Conservation (phyloP, 2,329 filamentous ascomycete species). For the Penicillium sp. region DNA sequence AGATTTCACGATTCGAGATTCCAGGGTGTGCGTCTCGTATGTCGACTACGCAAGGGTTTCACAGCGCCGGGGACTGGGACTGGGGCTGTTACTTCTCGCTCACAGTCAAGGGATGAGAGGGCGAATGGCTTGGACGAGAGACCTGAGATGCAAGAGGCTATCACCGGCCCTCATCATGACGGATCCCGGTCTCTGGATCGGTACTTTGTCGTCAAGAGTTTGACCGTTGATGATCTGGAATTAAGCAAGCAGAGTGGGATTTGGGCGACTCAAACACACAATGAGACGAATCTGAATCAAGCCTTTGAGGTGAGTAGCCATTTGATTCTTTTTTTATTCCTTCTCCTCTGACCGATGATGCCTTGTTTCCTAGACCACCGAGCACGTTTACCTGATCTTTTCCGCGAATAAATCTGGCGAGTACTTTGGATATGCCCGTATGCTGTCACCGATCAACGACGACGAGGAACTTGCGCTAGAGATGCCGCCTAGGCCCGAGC, state of each 20-base stretch:
- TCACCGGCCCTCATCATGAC: constrained; percentile 17
- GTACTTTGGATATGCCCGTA: constrained; percentile 92
- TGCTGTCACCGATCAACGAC: constrained; percentile 79
- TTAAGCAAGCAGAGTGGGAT: constrained; percentile 81
- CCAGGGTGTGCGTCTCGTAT: constrained; percentile 79
- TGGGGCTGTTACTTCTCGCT: constrained; percentile 50
- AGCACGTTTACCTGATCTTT: constrained; percentile 88
- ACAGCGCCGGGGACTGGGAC: constrained; percentile 37
- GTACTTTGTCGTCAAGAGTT: constrained; percentile 89
- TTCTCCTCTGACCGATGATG: not conserved
- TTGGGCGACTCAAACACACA: constrained; percentile 94
- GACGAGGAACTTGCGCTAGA: constrained; percentile 68
- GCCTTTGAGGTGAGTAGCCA: constrained; percentile 68
- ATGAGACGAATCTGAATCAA: constrained; percentile 77
- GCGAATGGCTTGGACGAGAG: constrained; percentile 12
- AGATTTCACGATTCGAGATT: constrained; percentile 90
- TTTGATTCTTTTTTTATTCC: not conserved
- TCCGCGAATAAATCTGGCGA: constrained; percentile 97
- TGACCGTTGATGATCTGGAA: constrained; percentile 87
- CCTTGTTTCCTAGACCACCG: constrained; percentile 57
- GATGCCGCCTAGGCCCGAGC: constrained; percentile 65
- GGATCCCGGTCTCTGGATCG: constrained; percentile 59
- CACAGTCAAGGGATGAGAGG: constrained; percentile 35
- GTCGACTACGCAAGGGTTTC: constrained; percentile 66
- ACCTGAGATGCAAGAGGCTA: not conserved